Conservation (phyloP, 345 rosid species). For the Lumnitzera littorea region DNA sequence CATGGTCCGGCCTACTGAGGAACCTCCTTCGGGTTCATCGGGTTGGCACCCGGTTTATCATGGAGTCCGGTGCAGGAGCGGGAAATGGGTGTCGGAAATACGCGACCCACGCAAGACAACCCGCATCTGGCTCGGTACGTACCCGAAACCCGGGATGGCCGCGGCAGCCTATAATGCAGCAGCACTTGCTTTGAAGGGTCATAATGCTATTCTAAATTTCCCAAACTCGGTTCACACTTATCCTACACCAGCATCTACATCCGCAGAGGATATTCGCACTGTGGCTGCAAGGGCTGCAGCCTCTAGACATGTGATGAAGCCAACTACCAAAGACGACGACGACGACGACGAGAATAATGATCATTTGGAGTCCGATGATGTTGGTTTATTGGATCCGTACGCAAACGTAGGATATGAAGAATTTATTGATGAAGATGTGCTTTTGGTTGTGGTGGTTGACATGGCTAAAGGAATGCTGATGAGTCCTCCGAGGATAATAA, state of each 20-base stretch:
- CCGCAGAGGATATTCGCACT: conserved; percentile 51
- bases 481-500: conserved; percentile 56
- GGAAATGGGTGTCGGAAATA: conserved; percentile 92
- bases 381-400: not conserved
- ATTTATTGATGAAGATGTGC: conserved; percentile 66
- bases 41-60: conserved; percentile 37
- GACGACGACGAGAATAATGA: not conserved
- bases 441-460: conserved; percentile 61
- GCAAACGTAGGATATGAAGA: conserved; percentile 1
- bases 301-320: conserved; percentile 17
- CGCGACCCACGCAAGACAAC: conserved; percentile 80
- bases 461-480: conserved; percentile 91
- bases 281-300: conserved; percentile 71
- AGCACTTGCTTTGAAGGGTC: conserved; percentile 62
- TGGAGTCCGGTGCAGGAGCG: conserved; percentile 61
- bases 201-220: conserved; percentile 55
- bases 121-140: conserved; percentile 90
- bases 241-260: conserved; percentile 53
- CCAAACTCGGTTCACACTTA: conserved; percentile 36
- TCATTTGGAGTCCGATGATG: not conserved
- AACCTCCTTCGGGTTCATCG: not conserved
- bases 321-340: conserved; percentile 10
- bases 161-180: conserved; percentile 85
- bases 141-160: conserved; percentile 70
- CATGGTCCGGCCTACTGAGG: too few relatives aligned